Evolutionary conservation across 768 basidiomycete species (phyloP), one percentile per base, ranked within the genome.

Genomic region (Imleria badia): DNA sequence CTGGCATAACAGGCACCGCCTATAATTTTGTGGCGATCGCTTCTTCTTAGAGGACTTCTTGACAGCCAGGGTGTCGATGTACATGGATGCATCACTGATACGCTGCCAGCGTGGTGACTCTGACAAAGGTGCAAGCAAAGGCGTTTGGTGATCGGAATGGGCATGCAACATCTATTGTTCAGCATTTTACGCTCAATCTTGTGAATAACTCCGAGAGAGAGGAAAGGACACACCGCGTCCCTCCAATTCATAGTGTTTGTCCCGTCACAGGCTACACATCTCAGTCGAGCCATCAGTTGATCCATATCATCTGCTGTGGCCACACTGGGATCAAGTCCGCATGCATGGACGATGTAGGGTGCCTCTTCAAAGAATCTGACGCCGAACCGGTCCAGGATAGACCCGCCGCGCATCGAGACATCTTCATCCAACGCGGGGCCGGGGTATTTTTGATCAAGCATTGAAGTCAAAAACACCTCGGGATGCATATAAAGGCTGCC

Each of bases 281-380:
- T 51, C 51, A 58, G 13, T 30, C 44, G 44, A 42, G 58, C 50
- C 34, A 52, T 49, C 39, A 22, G 39, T 2, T 13, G 22, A 22
- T 52, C 58, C 50, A 52, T 52, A 23, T 58, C 42, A 9, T 51
- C 50, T 3, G 30, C 4, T 0, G 38, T 58, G 33, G 58, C 34
- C n/a, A 49, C 22, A 20, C 30, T 40, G 30, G 50, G 58, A 38
- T 52, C 47, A 38, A 59, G 15, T 26, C 39, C 44, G n/a, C 54
- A 51, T 35, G 54, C 29, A 23, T n/a, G 45, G 5, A 51, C 22
- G 8, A 56, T 39, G 19, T 56, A 43, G 5, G 45, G 45, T 3
- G 34, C 57, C 20, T 50, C 48, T 7, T 33, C 13, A 6, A 46
- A 22, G 48, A 43, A 47, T 19, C 1, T 3, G 13, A 56, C 47